Conservation (phyloP, 768 basidiomycete species). For the Pleurotus pulmonarius region DNA sequence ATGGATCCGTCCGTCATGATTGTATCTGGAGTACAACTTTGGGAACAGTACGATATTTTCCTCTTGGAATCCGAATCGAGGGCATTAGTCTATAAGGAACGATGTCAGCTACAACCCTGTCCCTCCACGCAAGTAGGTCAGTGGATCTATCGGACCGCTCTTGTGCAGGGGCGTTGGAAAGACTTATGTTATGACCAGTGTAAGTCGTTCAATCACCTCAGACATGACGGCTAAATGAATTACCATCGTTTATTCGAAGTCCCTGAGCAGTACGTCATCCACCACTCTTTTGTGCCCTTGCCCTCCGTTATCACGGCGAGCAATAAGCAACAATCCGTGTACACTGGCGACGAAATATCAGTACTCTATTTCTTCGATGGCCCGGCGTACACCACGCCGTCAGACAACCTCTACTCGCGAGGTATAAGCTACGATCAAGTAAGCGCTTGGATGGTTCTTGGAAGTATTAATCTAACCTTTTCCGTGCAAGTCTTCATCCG, state of each 20-base stretch:
- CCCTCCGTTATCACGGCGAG: neutral
- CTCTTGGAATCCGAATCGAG: neutral
- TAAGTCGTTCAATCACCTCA: neutral
- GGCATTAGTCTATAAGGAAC: neutral
- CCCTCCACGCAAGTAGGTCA: neutral
- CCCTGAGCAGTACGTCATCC: neutral
- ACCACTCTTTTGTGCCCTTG: neutral
- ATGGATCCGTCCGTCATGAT: neutral
- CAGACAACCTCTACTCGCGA: neutral
- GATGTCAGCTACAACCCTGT: neutral
- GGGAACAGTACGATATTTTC: slow-evolving; percentile 1
- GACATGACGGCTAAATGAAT: no score
- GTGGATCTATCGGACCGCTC: neutral
- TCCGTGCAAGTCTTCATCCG: no score
- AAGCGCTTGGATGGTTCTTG: neutral
- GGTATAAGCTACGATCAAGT: neutral
- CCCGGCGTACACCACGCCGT: neutral
- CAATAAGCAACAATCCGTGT: neutral
- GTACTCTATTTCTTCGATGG: neutral
- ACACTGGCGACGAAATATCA: neutral
- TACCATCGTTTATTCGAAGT: neutral
- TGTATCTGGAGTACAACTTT: neutral
- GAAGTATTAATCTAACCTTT: no score
- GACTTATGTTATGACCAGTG: neutral
- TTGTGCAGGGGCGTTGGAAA: neutral